Evolutionary conservation across 179 eudicot species (phyloP), one percentile per base, ranked within the genome.

Genomic region (Monotropa hypopitys): DNA sequence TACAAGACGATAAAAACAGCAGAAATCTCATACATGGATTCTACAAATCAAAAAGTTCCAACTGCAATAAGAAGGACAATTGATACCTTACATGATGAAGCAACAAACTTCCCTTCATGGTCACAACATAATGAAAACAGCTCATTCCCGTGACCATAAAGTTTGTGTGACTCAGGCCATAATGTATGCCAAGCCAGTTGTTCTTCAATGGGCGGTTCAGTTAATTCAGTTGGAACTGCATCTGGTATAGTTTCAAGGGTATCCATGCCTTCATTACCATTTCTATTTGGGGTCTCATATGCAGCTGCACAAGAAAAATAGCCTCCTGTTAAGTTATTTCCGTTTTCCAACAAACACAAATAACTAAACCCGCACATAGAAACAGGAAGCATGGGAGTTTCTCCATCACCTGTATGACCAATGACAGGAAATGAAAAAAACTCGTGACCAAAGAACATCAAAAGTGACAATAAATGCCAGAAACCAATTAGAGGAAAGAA

Each of bases 81-180:
- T 43, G 23, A 68, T 88, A 92, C 98, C 98, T 94, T 94, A 84
- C 98, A 94, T 62, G 98, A 92, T 43, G 98, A 94, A 68, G 97
- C 98, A 45, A 94, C 92, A 80, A 94, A 88, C 83, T 86, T 88
- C 71, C 98, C 98, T 67, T 79, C 85, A 74, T 91, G 93, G 84
- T 91, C 89, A 77, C 97, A 84, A 82, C 97, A 92, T 49, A 94
- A 56, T 77, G 98, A 88, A 79, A 89, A 92, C 50, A 92, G 77
- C 79, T 94, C 98, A 87, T 94, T 92, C 50, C 98, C 98, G 81
- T 94, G 98, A 54, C 98, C 98, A 59, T 94, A 94, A 56, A 94
- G 97, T 78, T 94, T 94, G 89, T 94, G 97, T 0, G 97, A 85
- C 80, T 94, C 98, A 0, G 98, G 98, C 98, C 98, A 94, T 71